A percentile compares a stretch with the other conserved stretches of the same genome.
These are phyloP conservation scores for Yamadazyma insecticola DNA, from an alignment of 805 yeast species.

Conservation along the genomic window DNA sequence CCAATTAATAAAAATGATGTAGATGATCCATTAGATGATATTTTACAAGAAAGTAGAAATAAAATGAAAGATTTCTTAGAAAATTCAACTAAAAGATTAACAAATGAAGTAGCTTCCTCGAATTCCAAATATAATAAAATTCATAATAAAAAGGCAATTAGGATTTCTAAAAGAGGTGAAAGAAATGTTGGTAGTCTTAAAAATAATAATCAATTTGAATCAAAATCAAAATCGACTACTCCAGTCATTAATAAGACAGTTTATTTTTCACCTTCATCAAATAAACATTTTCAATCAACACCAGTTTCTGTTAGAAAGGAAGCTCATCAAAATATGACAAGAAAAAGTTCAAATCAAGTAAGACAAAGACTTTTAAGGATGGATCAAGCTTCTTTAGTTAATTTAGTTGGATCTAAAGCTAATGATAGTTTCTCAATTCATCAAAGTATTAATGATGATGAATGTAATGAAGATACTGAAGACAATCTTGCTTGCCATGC, in stretches of 20 bases:
- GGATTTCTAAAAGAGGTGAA: slow-evolving; percentile 2
- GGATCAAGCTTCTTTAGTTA: slow-evolving; percentile 12
- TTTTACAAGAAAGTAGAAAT: slow-evolving; percentile 3
- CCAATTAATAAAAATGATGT: neutral
- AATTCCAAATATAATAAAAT: neutral
- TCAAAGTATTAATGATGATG: slow-evolving; percentile 5
- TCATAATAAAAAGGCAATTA: slow-evolving; percentile 1
- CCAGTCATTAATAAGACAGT: slow-evolving; percentile 24
- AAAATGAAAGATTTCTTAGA: slow-evolving; percentile 1
- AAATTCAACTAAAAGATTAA: neutral
- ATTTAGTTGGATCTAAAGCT: neutral
- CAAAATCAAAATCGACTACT: slow-evolving; percentile 14
- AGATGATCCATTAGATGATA: slow-evolving; percentile 6
- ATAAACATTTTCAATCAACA: slow-evolving; percentile 21
- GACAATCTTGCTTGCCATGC: slow-evolving; percentile 45
- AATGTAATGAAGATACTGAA: slow-evolving; percentile 12
- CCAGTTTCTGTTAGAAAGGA: slow-evolving; percentile 21
- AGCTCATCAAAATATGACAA: slow-evolving; percentile 12
- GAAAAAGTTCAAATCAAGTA: slow-evolving; percentile 8
- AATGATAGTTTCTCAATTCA: neutral
- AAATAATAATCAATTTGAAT: slow-evolving; percentile 2
- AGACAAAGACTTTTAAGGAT: slow-evolving; percentile 11
- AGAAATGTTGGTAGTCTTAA: too few species aligned
- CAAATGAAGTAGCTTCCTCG: neutral
- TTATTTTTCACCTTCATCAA: slow-evolving; percentile 24